Evolutionary conservation across 176 grass and related monocot species (phyloP).

Genomic region (Oryza meyeriana): DNA sequence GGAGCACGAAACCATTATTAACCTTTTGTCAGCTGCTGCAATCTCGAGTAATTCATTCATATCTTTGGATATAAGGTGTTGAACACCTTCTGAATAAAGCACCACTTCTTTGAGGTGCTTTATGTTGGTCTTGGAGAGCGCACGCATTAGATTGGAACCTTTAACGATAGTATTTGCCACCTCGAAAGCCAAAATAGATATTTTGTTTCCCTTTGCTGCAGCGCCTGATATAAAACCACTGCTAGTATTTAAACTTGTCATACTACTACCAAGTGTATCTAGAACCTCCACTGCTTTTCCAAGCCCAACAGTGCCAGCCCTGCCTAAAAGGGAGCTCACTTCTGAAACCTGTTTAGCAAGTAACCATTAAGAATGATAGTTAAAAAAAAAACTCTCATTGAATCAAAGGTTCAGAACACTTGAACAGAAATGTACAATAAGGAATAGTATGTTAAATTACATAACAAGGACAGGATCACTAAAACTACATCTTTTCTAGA

Average conservation of each 20-base stretch:
- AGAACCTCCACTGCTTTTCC: slow-evolving; percentile 92
- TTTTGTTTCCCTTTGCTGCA: slow-evolving; percentile 70
- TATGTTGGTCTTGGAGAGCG: slow-evolving; percentile 77
- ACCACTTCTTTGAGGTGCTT: slow-evolving; percentile 86
- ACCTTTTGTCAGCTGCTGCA: slow-evolving; percentile 93
- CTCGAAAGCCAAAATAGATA: slow-evolving; percentile 94
- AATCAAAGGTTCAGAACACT: neutral
- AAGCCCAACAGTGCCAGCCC: slow-evolving; percentile 71
- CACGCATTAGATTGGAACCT: slow-evolving; percentile 86
- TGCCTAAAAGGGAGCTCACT: slow-evolving; percentile 77
- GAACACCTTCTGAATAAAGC: slow-evolving; percentile 78
- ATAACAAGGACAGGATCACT: neutral
- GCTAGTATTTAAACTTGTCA: slow-evolving; percentile 70
- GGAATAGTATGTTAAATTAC: neutral
- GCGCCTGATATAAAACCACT: slow-evolving; percentile 66
- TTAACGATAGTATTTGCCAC: slow-evolving; percentile 95
- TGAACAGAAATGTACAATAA: neutral
- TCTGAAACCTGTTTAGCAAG: slow-evolving; percentile 70
- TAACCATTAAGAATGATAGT: slow-evolving; percentile 9
- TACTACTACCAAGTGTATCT: slow-evolving; percentile 93
- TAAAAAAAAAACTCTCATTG: slow-evolving; percentile 10
- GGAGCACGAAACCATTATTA: slow-evolving; percentile 11
- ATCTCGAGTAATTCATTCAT: slow-evolving; percentile 71
- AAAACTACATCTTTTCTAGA: neutral
- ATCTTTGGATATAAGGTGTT: slow-evolving; percentile 85